Conservation (phyloP, 129 eudicot genomes). For the Lactuca saligna region DNA sequence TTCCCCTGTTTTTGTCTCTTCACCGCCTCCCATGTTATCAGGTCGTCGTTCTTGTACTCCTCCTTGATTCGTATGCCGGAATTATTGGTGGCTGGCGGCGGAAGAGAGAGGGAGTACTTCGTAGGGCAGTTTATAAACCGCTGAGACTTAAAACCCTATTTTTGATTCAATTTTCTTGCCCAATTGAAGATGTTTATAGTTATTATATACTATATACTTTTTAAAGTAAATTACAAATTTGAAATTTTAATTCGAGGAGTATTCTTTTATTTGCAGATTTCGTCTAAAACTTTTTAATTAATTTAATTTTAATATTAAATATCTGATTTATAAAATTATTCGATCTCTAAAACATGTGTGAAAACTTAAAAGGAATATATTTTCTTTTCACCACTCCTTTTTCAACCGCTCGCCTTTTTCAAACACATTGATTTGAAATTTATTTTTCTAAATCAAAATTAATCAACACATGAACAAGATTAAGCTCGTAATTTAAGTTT, state of each 20-base stretch:
- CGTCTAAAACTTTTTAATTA: background rate
- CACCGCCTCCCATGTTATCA: slow-evolving; percentile 24
- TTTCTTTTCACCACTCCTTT: background rate
- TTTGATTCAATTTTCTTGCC: background rate
- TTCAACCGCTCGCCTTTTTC: background rate
- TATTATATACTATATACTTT: too few species aligned
- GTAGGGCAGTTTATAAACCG: slow-evolving; percentile 17
- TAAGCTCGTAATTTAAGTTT: too few species aligned
- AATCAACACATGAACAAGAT: too few species aligned
- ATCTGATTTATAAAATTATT: background rate
- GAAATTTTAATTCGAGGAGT: background rate
- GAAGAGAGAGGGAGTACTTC: background rate
- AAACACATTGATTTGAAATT: too few species aligned
- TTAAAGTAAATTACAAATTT: background rate
- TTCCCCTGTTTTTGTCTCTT: slow-evolving; percentile 39
- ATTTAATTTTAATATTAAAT: too few species aligned
- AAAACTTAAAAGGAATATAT: background rate
- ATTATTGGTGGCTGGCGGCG: slow-evolving; percentile 13
- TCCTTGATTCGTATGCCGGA: slow-evolving; percentile 19
- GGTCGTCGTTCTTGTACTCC: background rate
- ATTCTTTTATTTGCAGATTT: background rate
- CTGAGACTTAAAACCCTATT: slow-evolving; percentile 17
- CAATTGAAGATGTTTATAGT: background rate
- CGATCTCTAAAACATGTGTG: background rate
- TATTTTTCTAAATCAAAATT: too few species aligned